These are phyloP conservation scores for Aspergillus incahuasiensis DNA, from an alignment of 495 filamentous ascomycete species.

Conservation along the genomic window DNA sequence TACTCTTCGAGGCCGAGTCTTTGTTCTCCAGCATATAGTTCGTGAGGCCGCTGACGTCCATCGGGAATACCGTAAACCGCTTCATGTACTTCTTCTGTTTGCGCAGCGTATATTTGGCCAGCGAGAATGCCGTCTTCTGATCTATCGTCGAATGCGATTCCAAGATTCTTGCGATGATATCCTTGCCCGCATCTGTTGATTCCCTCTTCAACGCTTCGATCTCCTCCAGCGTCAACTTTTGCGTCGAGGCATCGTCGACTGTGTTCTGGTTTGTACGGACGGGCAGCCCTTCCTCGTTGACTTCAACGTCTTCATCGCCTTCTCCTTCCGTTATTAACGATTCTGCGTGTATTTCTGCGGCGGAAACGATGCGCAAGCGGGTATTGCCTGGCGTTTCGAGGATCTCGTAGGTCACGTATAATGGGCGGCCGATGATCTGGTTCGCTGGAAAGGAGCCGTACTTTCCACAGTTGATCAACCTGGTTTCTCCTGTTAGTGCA, in stretches of 20 bases:
- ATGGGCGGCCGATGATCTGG: constrained; percentile 79
- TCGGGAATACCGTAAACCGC: constrained; percentile 74
- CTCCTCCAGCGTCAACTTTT: constrained; percentile 76
- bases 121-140: constrained; percentile 88
- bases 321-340: constrained; percentile 53
- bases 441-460: constrained; percentile 85
- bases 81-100: constrained; percentile 92
- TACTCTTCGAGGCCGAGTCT: constrained; percentile 63
- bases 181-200: constrained; percentile 72
- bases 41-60: constrained; percentile 71
- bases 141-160: constrained; percentile 79
- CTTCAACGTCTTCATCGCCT: constrained; percentile 46
- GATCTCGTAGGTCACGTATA: constrained; percentile 85
- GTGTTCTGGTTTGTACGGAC: constrained; percentile 75
- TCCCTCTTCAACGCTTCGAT: constrained; percentile 88
- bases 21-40: constrained; percentile 71
- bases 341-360: constrained; percentile 78
- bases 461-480: constrained; percentile 80
- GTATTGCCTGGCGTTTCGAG: constrained; percentile 62
- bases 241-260: constrained; percentile 74
- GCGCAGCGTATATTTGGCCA: constrained; percentile 90
- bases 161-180: constrained; percentile 82
- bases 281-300: constrained; percentile 53
- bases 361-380: constrained; percentile 71
- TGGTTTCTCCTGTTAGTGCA: constrained; percentile 34